phyloP scores from a whole-genome alignment of 345 rosid species.

The Citrus unshiu region DNA sequence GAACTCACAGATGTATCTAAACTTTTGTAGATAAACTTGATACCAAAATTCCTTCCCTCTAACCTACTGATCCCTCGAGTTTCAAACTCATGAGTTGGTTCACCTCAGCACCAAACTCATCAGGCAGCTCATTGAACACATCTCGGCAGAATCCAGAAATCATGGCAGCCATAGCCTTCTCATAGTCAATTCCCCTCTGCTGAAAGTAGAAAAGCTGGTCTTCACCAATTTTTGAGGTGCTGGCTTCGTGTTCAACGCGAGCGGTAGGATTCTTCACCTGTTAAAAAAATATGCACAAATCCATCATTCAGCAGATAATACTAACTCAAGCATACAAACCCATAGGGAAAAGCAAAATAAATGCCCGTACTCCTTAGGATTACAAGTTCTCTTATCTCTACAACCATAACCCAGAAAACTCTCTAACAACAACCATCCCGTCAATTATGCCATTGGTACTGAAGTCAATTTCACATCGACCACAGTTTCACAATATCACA shows the following conservation, averaged over 20 bases:
- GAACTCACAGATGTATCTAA: background rate
- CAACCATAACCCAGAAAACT: background rate
- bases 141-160: conserved; percentile 89
- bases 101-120: conserved; percentile 91
- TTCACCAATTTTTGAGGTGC: conserved; percentile 91
- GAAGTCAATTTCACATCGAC: background rate
- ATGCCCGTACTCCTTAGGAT: background rate
- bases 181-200: conserved; percentile 90
- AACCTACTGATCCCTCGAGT: conserved; percentile 95
- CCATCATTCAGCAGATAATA: background rate
- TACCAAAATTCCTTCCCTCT: conserved; percentile 1
- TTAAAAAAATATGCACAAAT: background rate
- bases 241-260: conserved; percentile 92
- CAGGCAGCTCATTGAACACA: conserved; percentile 89
- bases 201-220: conserved; percentile 97
- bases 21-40: background rate
- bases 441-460: background rate
- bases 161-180: conserved; percentile 98
- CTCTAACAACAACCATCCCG: background rate
- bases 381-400: background rate
- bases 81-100: conserved; percentile 89
- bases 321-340: background rate
- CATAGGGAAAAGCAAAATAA: background rate
- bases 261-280: conserved; percentile 90
- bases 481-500: background rate